phyloP scores from a whole-genome alignment of 306 rosid species.

The Cucurbita pepo region DNA sequence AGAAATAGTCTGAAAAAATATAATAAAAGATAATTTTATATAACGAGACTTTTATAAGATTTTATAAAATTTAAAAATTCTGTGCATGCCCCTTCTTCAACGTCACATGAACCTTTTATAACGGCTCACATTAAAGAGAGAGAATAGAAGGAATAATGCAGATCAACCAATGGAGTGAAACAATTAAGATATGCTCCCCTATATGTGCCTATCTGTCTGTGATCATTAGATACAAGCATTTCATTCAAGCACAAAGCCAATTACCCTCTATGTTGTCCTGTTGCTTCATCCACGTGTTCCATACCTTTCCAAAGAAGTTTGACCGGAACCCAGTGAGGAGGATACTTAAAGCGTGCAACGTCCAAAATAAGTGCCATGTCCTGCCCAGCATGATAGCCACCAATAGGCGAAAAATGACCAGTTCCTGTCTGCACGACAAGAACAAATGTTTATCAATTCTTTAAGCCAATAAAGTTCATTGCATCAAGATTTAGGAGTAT shows the following conservation, averaged over 20 bases:
- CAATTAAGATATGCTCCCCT: not conserved
- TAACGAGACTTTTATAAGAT: not conserved
- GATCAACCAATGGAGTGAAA: not conserved
- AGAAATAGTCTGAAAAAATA: not conserved
- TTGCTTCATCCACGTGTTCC: constrained; percentile 44
- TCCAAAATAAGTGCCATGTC: constrained; percentile 89
- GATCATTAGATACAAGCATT: not conserved
- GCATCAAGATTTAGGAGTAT: not conserved
- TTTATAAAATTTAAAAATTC: not conserved
- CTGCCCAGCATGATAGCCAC: constrained; percentile 69
- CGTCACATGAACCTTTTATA: not conserved
- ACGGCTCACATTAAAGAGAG: not conserved
- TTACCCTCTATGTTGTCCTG: constrained; percentile 66
- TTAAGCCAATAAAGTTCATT: not conserved
- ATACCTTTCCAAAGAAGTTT: constrained; percentile 79
- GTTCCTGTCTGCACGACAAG: constrained; percentile 53
- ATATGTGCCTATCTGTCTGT: not conserved
- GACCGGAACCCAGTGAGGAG: constrained; percentile 96
- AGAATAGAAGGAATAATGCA: not conserved
- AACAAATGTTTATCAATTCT: not conserved
- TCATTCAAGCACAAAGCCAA: not conserved
- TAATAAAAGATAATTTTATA: not conserved
- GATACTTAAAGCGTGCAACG: constrained; percentile 94
- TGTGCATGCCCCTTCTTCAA: not conserved
- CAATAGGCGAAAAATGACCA: constrained; percentile 97